Evolutionary conservation across 306 rosid species (phyloP), one percentile per base, ranked within the genome.

Genomic region (Albizia julibrissin): DNA sequence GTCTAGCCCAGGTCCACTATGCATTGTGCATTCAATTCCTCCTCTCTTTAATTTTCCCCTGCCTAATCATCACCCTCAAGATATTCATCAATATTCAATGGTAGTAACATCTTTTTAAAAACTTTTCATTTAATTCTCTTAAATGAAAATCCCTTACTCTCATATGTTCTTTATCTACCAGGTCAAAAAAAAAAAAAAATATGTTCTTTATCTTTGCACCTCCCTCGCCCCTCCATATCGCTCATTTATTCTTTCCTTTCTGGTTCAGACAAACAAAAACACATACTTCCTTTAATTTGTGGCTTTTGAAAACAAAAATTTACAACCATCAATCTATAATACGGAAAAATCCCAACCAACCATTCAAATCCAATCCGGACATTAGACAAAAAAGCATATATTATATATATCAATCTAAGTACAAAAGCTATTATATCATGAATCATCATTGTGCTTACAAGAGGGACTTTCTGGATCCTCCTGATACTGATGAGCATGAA

Each of bases 381-480:
- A 33, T n/a, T n/a, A 42, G 74, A 40, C 15, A 10, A 67, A 66
- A 33, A 16, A 19, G 12, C 27, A 7, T 10, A 6, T 37, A 6
- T 4, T 10, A 6, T 37, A 6, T 37, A 6, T 37, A 67, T 6
- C 26, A 34, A 34, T 37, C 42, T 0, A 13, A 64, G 40, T 0
- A 12, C 27, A 37, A 10, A 21, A 69, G 11, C 47, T 58, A 58
- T 58, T 14, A 21, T 3, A 54, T 1, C 14, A 34, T 21, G 16
- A 31, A 58, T 2, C 31, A 78, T 47, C 15, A 11, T 18, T 77
- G 4, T 40, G 44, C 19, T 86, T 81, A 83, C 5, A 88, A 75
- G 18, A 89, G 83, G 68, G 97, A 80, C 59, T 82, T 84, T 19
- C 83, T 47, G 37, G 91, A 89, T n/a, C 89, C 90, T 34, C 83